A percentile compares a stretch with the other conserved stretches of the same genome.
Conservation (phyloP, 2,329 filamentous ascomycete genomes). For the Sarocladium oryzae region DNA sequence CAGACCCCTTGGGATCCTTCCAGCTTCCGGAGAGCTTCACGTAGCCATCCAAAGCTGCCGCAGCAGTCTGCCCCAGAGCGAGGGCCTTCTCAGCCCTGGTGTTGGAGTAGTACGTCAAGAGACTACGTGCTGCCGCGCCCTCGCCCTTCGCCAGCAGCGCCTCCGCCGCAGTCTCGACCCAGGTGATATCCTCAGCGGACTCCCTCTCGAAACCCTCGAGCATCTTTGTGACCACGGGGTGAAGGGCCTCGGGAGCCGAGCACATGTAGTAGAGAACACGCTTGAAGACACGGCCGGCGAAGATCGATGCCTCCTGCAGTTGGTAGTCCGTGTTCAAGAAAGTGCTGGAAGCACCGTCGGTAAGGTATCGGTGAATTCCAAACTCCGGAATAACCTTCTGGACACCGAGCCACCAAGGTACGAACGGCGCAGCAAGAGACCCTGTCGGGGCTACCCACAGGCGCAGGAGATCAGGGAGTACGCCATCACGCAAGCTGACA, state of each 20-base stretch:
- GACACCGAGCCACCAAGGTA: slow-evolving; percentile 23
- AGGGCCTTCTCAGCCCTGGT: slow-evolving; percentile 17
- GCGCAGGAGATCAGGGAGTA: slow-evolving; percentile 17
- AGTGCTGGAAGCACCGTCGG: slow-evolving; percentile 19
- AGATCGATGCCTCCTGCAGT: slow-evolving; percentile 20
- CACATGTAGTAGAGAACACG: slow-evolving; percentile 23
- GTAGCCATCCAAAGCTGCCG: slow-evolving; percentile 18
- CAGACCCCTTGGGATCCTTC: slow-evolving; percentile 19
- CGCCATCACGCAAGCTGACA: slow-evolving; percentile 16
- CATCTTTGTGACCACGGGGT: slow-evolving; percentile 20
- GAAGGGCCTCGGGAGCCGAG: slow-evolving; percentile 16
- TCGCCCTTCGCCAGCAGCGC: slow-evolving; percentile 15
- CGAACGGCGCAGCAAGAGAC: slow-evolving; percentile 20
- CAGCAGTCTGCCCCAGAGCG: slow-evolving; percentile 16
- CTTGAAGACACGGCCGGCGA: slow-evolving; percentile 22
- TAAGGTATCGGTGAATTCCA: slow-evolving; percentile 21
- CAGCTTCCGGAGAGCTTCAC: slow-evolving; percentile 19
- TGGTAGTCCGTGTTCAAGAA: slow-evolving; percentile 20
- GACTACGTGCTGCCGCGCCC: slow-evolving; percentile 13
- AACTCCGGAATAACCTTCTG: slow-evolving; percentile 19
- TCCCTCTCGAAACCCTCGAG: slow-evolving; percentile 18
- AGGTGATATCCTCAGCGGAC: slow-evolving; percentile 15
- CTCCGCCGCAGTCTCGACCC: slow-evolving; percentile 17
- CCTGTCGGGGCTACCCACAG: slow-evolving; percentile 21
- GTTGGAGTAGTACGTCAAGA: slow-evolving; percentile 20